Evolutionary conservation across 2,329 filamentous ascomycete genomes (phyloP).

Genomic region (Parascedosporium putredinis): DNA sequence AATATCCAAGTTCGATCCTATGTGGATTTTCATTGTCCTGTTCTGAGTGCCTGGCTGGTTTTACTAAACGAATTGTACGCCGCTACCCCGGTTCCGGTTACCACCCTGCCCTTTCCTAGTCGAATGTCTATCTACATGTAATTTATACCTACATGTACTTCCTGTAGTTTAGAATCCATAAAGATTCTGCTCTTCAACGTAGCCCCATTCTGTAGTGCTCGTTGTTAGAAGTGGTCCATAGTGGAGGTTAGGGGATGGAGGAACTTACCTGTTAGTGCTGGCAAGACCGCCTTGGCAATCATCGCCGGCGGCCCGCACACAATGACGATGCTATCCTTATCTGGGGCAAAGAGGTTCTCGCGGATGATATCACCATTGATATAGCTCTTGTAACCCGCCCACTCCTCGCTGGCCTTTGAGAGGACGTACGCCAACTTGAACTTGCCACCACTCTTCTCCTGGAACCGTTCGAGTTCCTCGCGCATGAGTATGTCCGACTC

Average conservation of each 20-base stretch:
- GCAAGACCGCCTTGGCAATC: slow-evolving; percentile 40
- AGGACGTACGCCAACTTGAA: slow-evolving; percentile 36
- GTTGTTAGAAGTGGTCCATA: no score
- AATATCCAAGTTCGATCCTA: no score
- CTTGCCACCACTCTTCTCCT: slow-evolving; percentile 23
- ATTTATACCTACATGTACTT: neutral
- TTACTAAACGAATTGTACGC: no score
- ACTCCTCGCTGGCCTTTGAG: slow-evolving; percentile 30
- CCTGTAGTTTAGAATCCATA: slow-evolving; percentile 27
- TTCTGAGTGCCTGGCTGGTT: no score
- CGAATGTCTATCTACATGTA: neutral
- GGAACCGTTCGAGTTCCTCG: slow-evolving; percentile 30
- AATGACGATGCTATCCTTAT: slow-evolving; percentile 29
- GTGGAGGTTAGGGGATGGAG: neutral
- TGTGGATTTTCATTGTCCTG: no score
- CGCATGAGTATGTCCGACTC: slow-evolving; percentile 35
- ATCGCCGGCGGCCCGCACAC: slow-evolving; percentile 39
- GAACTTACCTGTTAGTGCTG: slow-evolving; percentile 26
- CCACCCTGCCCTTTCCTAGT: no score
- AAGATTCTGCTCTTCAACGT: slow-evolving; percentile 31
- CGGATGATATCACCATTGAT: slow-evolving; percentile 28
- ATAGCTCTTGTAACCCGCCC: slow-evolving; percentile 33
- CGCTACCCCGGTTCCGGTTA: no score
- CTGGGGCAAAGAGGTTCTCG: slow-evolving; percentile 28
- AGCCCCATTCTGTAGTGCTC: slow-evolving; percentile 28